Evolutionary conservation across 179 eudicot genomes (phyloP).

Genomic region (Spergularia azorica): DNA sequence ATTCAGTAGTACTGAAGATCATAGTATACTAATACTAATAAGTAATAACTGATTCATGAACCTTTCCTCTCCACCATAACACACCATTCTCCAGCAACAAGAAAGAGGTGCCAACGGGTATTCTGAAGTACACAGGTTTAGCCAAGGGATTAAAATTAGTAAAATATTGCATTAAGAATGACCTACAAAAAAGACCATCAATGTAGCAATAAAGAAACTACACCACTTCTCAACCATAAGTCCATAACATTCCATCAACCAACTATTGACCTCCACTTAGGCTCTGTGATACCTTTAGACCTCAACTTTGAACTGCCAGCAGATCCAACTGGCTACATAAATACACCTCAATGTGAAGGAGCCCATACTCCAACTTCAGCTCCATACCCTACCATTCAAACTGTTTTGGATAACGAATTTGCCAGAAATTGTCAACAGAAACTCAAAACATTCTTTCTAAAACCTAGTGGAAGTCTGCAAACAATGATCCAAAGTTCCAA

Average conservation of each 20-base stretch:
- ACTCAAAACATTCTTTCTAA: not conserved
- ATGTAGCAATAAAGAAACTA: not conserved
- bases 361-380: not conserved
- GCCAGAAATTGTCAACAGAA: too few species aligned
- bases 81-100: not conserved
- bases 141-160: not conserved
- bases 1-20: too few species aligned
- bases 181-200: not conserved
- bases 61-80: too few species aligned
- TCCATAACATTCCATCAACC: not conserved
- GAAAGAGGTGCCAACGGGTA: not conserved
- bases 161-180: slow-evolving; percentile 4
- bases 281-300: not conserved
- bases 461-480: too few species aligned
- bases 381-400: too few species aligned
- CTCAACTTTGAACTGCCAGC: not conserved
- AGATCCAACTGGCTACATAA: not conserved
- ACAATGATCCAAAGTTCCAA: not conserved
- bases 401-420: too few species aligned
- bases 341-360: not conserved
- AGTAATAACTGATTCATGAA: too few species aligned
- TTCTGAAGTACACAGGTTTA: not conserved
- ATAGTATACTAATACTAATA: too few species aligned
- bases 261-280: not conserved
- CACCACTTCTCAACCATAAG: not conserved